phyloP scores from a whole-genome alignment of 139 green algal genomes.

The Asterochloris sp. region DNA sequence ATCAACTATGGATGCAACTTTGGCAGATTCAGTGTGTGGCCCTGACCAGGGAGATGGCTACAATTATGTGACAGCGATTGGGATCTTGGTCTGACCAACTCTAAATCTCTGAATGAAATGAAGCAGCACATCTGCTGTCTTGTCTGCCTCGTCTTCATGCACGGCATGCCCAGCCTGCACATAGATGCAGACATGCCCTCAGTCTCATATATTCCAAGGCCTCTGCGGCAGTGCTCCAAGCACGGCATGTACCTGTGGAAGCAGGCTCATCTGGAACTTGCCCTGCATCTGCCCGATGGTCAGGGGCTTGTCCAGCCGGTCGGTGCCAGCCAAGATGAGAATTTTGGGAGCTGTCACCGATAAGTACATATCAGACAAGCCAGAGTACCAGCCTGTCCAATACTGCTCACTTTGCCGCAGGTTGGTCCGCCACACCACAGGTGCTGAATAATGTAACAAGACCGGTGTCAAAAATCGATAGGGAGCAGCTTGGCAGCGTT shows the following conservation, averaged over 20 bases:
- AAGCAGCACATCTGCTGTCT: slow-evolving; percentile 56
- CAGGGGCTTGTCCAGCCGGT: slow-evolving; percentile 84
- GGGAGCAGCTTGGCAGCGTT: too few species aligned
- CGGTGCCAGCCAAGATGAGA: slow-evolving; percentile 89
- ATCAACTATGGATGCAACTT: too few species aligned
- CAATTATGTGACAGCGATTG: background rate
- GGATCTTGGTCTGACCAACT: slow-evolving; percentile 37
- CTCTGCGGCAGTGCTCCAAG: background rate
- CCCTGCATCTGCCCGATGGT: slow-evolving; percentile 96
- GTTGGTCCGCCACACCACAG: slow-evolving; percentile 66
- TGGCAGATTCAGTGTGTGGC: too few species aligned
- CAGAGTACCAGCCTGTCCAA: slow-evolving; percentile 89
- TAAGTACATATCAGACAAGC: slow-evolving; percentile 81
- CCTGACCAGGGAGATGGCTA: too few species aligned
- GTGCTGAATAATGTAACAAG: background rate
- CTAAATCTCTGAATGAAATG: slow-evolving; percentile 75
- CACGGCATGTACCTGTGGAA: slow-evolving; percentile 49
- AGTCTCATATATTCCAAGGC: background rate
- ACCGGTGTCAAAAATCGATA: background rate
- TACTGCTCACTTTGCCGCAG: slow-evolving; percentile 56
- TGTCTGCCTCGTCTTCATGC: slow-evolving; percentile 82
- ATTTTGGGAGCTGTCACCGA: slow-evolving; percentile 69
- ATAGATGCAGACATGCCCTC: background rate
- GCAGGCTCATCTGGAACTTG: slow-evolving; percentile 89
- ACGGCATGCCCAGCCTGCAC: slow-evolving; percentile 86